Percentiles rank a stretch among this genome's conserved stretches.
These are phyloP conservation scores for Coniochaeta ligniaria DNA, from an alignment of 2,329 filamentous ascomycete genomes.

Conservation along the genomic window DNA sequence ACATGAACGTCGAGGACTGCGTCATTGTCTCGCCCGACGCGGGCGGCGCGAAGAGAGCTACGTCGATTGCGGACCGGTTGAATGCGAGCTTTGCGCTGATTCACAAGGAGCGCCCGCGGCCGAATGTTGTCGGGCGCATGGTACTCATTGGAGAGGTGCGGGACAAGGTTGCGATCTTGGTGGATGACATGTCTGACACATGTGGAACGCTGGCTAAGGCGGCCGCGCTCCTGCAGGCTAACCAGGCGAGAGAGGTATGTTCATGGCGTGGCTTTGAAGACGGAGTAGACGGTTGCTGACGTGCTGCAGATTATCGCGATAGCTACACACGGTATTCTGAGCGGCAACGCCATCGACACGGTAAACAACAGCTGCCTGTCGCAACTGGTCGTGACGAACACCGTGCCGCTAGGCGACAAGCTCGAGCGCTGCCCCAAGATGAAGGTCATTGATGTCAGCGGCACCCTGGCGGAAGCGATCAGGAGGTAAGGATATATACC, in stretches of 20 bases:
- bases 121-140: constrained; percentile 80
- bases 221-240: constrained; percentile 77
- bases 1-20: constrained; percentile 72
- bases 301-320: constrained; percentile 58
- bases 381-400: constrained; percentile 86
- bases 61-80: constrained; percentile 85
- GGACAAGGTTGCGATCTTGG: constrained; percentile 88
- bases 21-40: constrained; percentile 95
- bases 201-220: constrained; percentile 66
- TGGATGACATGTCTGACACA: constrained; percentile 97
- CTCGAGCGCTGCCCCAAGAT: constrained; percentile 64
- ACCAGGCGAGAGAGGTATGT: constrained; percentile 72
- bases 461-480: constrained; percentile 60
- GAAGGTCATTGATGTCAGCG: constrained; percentile 86
- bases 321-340: constrained; percentile 89
- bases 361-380: constrained; percentile 72
- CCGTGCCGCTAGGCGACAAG: constrained; percentile 66
- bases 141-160: constrained; percentile 91
- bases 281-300: not conserved
- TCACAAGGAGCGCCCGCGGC: constrained; percentile 85
- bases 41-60: constrained; percentile 88
- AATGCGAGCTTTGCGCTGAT: constrained; percentile 90
- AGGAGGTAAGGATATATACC: constrained; percentile 5
- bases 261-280: not conserved
- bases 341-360: constrained; percentile 79